Base-by-base conservation (phyloP, 2,329 filamentous ascomycete species). In the Pestalotiopsis sp. region DNA sequence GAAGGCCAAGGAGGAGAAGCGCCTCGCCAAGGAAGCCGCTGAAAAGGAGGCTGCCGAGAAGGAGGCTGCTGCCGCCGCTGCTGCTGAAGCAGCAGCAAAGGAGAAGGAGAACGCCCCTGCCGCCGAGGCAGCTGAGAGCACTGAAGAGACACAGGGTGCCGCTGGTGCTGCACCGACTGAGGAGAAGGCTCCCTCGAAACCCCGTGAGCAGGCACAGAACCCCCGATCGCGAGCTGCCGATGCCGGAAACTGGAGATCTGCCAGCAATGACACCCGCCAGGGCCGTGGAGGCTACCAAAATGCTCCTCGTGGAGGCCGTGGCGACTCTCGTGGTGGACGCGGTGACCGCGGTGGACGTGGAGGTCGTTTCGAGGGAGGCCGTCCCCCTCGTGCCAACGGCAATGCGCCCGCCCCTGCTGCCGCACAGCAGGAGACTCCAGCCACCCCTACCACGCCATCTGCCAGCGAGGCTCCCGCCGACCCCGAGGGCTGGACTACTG, bases 1-100 rank as follows among this genome's bases (percentile, higher is more conserved):
- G 71, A 96, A 95, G 84, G 91, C 89, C 59, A 94, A 94, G 81
- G 94, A 93, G 75, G 92, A 94, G 72, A 86, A 85, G 69, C 86
- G 88, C 66, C 79, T 89, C 41, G 90, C 88, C n/a, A 90, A 88
- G 78, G 91, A 92, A 74, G 86, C 89, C 64, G 86, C 85, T n/a
- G 82, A 87, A 2, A 78, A 90, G 79, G 86, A 88, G 70, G 86
- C 85, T 49, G 84, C 82, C 9, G 85, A 84, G 66, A 84, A 85
- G 74, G 82, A 83, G 45, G 79, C 79, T 74, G 77, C 79, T 49
- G 70, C 71, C 27, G 78, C 82, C 66, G 81, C 59, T 17, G 59
- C 59, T 5, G 59, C 59, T 17, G 65, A 61, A 52, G 79, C 80
- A 0, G 78, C 79, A 6, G 78, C 31, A 9, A 36, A 76, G 6